A percentile compares a stretch with the other conserved stretches of the same genome.
These are phyloP conservation scores for Gynochthodes officinalis DNA, from an alignment of 257 asterid genomes.

Conservation along the genomic window DNA sequence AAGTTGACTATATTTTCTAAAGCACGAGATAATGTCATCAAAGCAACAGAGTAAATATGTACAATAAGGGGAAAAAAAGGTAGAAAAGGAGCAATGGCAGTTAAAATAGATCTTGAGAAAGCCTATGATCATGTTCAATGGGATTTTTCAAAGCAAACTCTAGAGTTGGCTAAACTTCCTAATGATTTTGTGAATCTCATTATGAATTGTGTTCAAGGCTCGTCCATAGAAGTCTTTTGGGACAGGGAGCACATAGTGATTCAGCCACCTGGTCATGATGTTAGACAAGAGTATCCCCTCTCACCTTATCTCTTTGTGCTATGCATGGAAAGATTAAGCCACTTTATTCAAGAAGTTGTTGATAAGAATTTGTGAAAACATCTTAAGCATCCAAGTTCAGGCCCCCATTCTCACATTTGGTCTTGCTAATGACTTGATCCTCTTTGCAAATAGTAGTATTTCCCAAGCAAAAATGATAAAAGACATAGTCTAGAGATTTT, in stretches of 20 bases:
- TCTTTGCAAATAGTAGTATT: too few species aligned
- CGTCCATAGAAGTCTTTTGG: neutral
- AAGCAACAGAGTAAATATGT: too few species aligned
- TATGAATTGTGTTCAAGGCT: neutral
- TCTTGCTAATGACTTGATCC: neutral
- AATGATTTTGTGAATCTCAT: neutral
- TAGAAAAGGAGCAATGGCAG: neutral
- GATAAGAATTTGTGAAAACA: neutral
- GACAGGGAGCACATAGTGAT: neutral
- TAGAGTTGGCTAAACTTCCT: neutral
- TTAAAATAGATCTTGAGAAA: neutral
- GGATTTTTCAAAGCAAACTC: neutral
- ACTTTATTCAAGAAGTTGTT: neutral
- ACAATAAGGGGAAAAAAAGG: too few species aligned
- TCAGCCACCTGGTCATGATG: neutral
- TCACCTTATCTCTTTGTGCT: neutral
- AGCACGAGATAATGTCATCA: too few species aligned
- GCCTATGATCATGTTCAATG: neutral
- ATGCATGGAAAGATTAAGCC: neutral
- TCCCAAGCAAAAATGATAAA: too few species aligned
- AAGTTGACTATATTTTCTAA: too few species aligned
- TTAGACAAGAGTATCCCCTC: neutral
- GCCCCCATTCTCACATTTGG: neutral
- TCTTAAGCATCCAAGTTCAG: neutral
- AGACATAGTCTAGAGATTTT: too few species aligned